Base-by-base conservation (phyloP, 306 rosid species). In the Cucurbita pepo region DNA sequence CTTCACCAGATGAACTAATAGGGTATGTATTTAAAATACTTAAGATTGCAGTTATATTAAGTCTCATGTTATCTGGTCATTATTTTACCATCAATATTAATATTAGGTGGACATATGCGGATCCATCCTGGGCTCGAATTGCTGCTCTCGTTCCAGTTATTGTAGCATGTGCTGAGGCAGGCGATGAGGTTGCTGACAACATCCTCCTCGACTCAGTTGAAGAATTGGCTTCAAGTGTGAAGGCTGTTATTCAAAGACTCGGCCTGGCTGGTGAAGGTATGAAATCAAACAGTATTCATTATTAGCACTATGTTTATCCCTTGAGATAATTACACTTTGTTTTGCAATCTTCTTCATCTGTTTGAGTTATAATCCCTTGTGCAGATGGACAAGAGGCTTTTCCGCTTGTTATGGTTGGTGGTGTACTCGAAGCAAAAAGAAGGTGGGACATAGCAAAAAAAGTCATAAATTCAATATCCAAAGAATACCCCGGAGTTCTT, bases 381-480 rank as follows among this genome's bases (percentile, higher is more conserved):
- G 81, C 91, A 94, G 98, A 94, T 76, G 98, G 92, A 79, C 83
- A 86, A 44, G 85, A 57, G 51, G 58, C 69, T 37, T 94, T 89
- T 73, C 96, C 97, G 40, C 88, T 93, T 55, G 98, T 90, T 51
- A 88, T 90, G 98, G 98, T 93, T 83, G 98, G 98, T 22, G 98
- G 98, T 54, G 98, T 93, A 74, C 96, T 93, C n/a, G 96, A 88
- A 83, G 98, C 93, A 74, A 84, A 90, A 56, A 90, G 78, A 84
- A 77, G 84, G 45, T 92, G 98, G 98, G 96, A 92, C 83, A 87
- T 93, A 40, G 95, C 96, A 71, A 84, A 84, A 77, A 92, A 93
- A 83, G 98, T 93, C 63, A 71, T 83, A 21, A 86, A 82, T 58
- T 84, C 81, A 79, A 77, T 88, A 72, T 83, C 91, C 69, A 86